phyloP scores from a whole-genome alignment of 1,284 basidiomycete genomes.

The Ceratobasidium sp. region DNA sequence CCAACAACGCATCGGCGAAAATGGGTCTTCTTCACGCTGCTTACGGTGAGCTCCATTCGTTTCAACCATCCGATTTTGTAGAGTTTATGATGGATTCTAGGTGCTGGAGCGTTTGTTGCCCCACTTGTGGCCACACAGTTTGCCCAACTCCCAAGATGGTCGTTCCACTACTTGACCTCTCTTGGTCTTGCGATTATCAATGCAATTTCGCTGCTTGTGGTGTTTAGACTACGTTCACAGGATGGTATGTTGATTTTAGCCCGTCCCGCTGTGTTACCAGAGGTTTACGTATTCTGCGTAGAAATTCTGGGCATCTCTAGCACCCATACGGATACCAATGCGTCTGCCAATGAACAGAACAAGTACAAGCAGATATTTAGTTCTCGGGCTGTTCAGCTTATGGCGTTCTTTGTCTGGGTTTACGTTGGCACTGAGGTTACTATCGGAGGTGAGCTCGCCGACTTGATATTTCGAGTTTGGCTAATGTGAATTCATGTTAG shows the following conservation, averaged over 20 bases:
- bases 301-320: constrained; percentile 13
- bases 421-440: constrained; percentile 53
- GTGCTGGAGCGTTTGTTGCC: constrained; percentile 67
- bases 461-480: background rate
- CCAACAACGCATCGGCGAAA: constrained; percentile 62
- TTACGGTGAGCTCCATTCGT: constrained; percentile 57
- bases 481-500: constrained; percentile 6
- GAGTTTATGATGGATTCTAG: background rate
- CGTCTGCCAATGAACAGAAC: background rate
- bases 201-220: constrained; percentile 59
- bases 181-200: constrained; percentile 69
- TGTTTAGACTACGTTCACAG: constrained; percentile 70
- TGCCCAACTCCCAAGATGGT: constrained; percentile 65
- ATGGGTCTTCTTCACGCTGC: constrained; percentile 70
- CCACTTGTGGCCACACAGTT: constrained; percentile 77
- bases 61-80: background rate
- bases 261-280: background rate
- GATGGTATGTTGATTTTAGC: constrained; percentile 55
- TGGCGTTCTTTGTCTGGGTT: constrained; percentile 51
- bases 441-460: constrained; percentile 48
- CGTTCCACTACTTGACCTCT: constrained; percentile 74
- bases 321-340: background rate
- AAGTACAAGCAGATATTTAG: constrained; percentile 45
- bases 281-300: background rate
- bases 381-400: constrained; percentile 48